Evolutionary conservation across 352 stramenopile genomes (phyloP).

Genomic region (Phytophthora sojae): DNA sequence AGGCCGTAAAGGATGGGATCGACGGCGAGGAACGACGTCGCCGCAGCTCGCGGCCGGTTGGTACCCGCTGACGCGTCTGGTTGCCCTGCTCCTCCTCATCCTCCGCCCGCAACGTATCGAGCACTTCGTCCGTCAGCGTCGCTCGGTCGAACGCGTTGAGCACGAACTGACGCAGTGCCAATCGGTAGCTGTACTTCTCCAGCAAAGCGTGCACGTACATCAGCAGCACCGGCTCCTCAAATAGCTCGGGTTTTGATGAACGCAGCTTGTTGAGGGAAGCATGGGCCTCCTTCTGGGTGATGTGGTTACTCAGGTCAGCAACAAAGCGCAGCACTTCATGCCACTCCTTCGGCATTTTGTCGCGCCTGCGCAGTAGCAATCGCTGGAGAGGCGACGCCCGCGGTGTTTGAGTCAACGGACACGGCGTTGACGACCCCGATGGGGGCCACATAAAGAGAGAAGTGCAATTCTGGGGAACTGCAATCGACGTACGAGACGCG

Average conservation of each 20-base stretch:
- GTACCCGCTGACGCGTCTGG: slow-evolving; percentile 56
- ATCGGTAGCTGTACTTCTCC: slow-evolving; percentile 86
- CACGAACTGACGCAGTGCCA: slow-evolving; percentile 88
- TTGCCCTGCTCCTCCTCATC: slow-evolving; percentile 57
- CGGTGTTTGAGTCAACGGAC: slow-evolving; percentile 69
- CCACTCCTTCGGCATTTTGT: slow-evolving; percentile 80
- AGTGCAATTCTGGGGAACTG: slow-evolving; percentile 82
- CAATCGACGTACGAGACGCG: slow-evolving; percentile 72
- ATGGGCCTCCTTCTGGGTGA: slow-evolving; percentile 90
- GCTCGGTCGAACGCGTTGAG: slow-evolving; percentile 87
- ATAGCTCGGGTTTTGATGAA: slow-evolving; percentile 70
- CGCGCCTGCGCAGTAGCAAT: slow-evolving; percentile 51
- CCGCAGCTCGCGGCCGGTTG: slow-evolving; percentile 56
- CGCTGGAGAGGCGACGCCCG: slow-evolving; percentile 63
- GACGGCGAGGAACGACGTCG: slow-evolving; percentile 84
- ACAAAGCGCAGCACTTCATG: slow-evolving; percentile 81
- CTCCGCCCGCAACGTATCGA: slow-evolving; percentile 65
- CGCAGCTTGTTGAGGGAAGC: slow-evolving; percentile 87
- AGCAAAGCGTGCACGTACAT: slow-evolving; percentile 86
- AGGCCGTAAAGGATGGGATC: slow-evolving; percentile 88
- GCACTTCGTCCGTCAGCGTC: slow-evolving; percentile 75
- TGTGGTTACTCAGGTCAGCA: slow-evolving; percentile 89
- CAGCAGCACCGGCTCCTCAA: slow-evolving; percentile 85
- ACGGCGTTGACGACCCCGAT: slow-evolving; percentile 29
- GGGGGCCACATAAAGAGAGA: slow-evolving; percentile 85